Conservation (phyloP, 345 rosid species). For the Erodium maritimum region DNA sequence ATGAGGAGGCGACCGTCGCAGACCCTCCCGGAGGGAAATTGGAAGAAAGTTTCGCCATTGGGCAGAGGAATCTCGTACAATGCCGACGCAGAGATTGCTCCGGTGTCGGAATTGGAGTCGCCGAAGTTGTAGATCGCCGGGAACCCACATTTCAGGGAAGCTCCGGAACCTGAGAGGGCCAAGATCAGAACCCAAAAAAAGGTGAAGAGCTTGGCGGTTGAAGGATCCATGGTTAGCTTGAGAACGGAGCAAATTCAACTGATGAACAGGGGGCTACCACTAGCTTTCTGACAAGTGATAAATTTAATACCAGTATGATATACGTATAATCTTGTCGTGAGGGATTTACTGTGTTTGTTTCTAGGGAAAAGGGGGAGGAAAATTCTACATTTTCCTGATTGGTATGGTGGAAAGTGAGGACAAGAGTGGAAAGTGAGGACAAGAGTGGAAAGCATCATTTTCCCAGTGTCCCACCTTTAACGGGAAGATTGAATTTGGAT, state of each 20-base stretch:
- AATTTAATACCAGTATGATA: not conserved
- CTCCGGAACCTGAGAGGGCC: not conserved
- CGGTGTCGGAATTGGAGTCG: slow-evolving; percentile 66
- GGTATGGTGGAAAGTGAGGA: too few species aligned
- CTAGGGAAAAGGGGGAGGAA: too few species aligned
- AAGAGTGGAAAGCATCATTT: too few species aligned
- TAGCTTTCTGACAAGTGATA: not conserved
- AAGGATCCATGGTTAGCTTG: not conserved
- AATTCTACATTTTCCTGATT: too few species aligned
- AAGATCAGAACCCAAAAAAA: not conserved
- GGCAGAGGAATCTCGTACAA: slow-evolving; percentile 26
- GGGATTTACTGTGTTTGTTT: too few species aligned
- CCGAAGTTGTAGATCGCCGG: slow-evolving; percentile 39
- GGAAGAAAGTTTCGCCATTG: slow-evolving; percentile 36
- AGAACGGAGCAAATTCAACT: not conserved
- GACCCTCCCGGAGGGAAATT: slow-evolving; percentile 39
- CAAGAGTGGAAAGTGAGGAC: too few species aligned
- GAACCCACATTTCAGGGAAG: slow-evolving; percentile 1
- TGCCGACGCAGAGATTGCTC: slow-evolving; percentile 31
- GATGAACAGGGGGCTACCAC: not conserved
- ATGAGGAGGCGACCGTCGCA: slow-evolving; percentile 57
- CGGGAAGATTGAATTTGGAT: too few species aligned
- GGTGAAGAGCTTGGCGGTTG: not conserved
- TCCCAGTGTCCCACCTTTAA: too few species aligned
- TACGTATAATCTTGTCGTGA: too few species aligned